Base-by-base conservation (phyloP, 352 stramenopile species). In the Globisporangium recalcitrans region DNA sequence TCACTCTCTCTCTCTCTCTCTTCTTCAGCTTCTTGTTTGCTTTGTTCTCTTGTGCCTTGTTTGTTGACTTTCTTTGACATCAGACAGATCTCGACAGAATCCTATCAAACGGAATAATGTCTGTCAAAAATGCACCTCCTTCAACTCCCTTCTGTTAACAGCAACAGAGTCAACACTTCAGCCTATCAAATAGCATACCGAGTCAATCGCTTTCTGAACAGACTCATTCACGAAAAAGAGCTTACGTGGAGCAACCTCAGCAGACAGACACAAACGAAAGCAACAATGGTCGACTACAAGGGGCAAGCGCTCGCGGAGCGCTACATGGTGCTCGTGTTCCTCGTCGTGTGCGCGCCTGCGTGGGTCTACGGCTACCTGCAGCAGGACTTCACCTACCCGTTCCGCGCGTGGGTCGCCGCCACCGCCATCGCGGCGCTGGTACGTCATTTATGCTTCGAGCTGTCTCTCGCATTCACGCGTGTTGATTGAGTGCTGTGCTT, bases 241-340 rank as follows among this genome's bases (percentile, higher is more conserved):
- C 55, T 61, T 27, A 61, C 55, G 55, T 61, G 55, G 55, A 57
- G 51, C 51, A 57, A 57, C 51, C 16, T 8, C 38, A 46, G 42
- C 42, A 47, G 27, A 31, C 27, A 46, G 38, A 24, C 51, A 40
- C 2, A 21, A n/a, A n/a, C 13, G 51, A 49, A 9, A 32, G 24
- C 36, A 16, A 13, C 14, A 60, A 95, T 95, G 85, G 85, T 95
- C 31, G 85, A 95, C 77, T 95, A 95, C 77, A 90, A 90, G 68
- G 85, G 85, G 21, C 85, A 95, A 55, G 73, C 73, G 42, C 69
- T 85, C 52, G 82, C 83, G 4, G 85, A 95, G 66, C 76, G 71
- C 48, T 59, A 85, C 27, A 70, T 93, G 60, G 46, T 81, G 58
- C 52, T 82, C 63, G 87, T 80, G 60, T 93, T 92, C 59, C 63